Percentiles rank a stretch among this genome's conserved stretches.
Conservation (phyloP, 495 filamentous ascomycete genomes). For the Hypoxylon intermedium region DNA sequence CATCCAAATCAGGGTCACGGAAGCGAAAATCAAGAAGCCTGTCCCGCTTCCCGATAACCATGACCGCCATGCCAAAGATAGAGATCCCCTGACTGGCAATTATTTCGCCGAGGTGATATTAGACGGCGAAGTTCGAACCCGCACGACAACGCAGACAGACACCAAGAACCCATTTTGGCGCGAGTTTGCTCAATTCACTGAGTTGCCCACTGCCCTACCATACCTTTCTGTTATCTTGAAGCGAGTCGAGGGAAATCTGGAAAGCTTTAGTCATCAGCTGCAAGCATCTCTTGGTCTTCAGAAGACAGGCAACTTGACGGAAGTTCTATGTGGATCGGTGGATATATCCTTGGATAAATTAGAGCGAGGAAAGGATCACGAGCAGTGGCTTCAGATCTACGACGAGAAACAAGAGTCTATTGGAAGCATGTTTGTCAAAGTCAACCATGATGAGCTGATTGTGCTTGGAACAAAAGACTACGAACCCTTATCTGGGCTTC, state of each 20-base stretch:
- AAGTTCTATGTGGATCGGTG: conserved; percentile 70
- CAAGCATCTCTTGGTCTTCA: conserved; percentile 53
- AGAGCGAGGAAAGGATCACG: conserved; percentile 76
- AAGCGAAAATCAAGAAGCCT: conserved; percentile 61
- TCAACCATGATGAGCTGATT: conserved; percentile 84
- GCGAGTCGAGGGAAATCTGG: conserved; percentile 58
- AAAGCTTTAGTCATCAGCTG: conserved; percentile 52
- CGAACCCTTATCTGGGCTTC: conserved; percentile 77
- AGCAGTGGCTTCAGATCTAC: conserved; percentile 88
- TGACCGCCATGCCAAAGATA: conserved; percentile 47
- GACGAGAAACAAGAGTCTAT: conserved; percentile 74
- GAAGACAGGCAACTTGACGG: conserved; percentile 46
- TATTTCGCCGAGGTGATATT: conserved; percentile 93
- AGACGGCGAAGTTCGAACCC: conserved; percentile 85
- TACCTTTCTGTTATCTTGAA: conserved; percentile 85
- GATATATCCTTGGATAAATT: conserved; percentile 86
- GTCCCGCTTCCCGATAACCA: conserved; percentile 39
- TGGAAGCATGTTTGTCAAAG: conserved; percentile 86
- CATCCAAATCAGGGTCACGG: conserved; percentile 61
- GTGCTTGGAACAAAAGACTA: conserved; percentile 90
- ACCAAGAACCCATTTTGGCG: conserved; percentile 92
- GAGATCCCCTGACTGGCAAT: conserved; percentile 56
- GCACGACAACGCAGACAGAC: conserved; percentile 81
- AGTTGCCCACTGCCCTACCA: conserved; percentile 81
- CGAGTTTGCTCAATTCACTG: conserved; percentile 86